A percentile compares a stretch with the other conserved stretches of the same genome.
Conservation (phyloP, 257 asterid genomes). For the Petunia axillaris region DNA sequence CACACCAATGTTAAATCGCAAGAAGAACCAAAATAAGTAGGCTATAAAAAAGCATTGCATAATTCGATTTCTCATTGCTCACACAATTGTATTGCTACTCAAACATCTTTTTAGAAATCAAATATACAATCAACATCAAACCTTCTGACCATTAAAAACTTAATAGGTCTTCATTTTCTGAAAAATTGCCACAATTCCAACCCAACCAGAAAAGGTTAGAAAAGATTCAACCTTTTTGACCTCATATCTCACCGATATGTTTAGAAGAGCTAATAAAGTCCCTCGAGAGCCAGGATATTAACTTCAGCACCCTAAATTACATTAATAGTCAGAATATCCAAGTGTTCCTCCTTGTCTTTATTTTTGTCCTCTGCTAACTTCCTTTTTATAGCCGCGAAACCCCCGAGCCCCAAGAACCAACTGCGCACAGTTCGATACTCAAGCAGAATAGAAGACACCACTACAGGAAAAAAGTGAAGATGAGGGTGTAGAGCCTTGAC, state of each 20-base stretch:
- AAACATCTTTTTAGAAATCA: not conserved
- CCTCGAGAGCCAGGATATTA: not conserved
- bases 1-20: not conserved
- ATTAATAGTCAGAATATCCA: not conserved
- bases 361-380: not conserved
- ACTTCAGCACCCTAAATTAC: not conserved
- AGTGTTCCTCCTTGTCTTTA: not conserved
- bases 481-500: too few species aligned
- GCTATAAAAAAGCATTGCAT: not conserved
- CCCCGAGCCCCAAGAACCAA: too few species aligned
- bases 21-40: not conserved
- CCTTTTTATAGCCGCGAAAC: too few species aligned
- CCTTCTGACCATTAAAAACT: not conserved
- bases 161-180: not conserved
- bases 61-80: not conserved
- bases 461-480: too few species aligned
- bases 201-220: not conserved
- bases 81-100: not conserved
- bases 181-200: not conserved
- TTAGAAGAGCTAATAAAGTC: not conserved
- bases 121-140: not conserved
- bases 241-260: not conserved
- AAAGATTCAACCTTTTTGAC: not conserved
- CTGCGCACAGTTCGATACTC: too few species aligned
- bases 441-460: too few species aligned